A percentile compares a stretch with the other conserved stretches of the same genome.
phyloP scores from a whole-genome alignment of 2,329 filamentous ascomycete species.

The Trichoderma atroviride region DNA sequence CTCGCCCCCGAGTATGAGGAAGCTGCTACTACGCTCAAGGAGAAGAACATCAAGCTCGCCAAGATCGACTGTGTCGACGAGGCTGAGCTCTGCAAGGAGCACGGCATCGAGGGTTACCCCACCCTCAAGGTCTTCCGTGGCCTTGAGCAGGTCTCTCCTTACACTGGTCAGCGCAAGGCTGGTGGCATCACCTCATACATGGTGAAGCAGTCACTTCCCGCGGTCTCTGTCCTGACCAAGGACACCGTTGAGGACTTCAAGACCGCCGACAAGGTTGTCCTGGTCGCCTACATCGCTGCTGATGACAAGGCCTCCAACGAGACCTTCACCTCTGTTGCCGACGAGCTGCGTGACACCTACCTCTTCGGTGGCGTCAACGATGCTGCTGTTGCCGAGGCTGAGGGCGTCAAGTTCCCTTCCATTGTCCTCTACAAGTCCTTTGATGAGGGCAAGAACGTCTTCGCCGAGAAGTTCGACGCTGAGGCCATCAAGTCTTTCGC shows the following conservation, averaged over 20 bases:
- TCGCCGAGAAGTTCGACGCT: slow-evolving; percentile 75
- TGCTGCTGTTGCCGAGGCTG: slow-evolving; percentile 79
- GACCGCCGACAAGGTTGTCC: slow-evolving; percentile 93
- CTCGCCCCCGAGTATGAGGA: slow-evolving; percentile 91
- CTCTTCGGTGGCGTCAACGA: slow-evolving; percentile 90
- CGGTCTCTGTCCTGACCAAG: slow-evolving; percentile 80
- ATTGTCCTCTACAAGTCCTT: slow-evolving; percentile 94
- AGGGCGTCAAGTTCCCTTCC: slow-evolving; percentile 83
- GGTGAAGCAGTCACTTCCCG: slow-evolving; percentile 95
- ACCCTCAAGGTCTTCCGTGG: slow-evolving; percentile 99
- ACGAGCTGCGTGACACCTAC: slow-evolving; percentile 83
- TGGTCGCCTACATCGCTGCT: slow-evolving; percentile 83
- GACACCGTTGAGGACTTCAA: slow-evolving; percentile 94
- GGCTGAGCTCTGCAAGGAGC: slow-evolving; percentile 83
- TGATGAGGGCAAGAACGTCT: slow-evolving; percentile 91
- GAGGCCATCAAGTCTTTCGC: slow-evolving; percentile 82
- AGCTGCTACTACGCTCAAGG: slow-evolving; percentile 80
- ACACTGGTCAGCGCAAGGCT: slow-evolving; percentile 87
- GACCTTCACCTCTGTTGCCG: slow-evolving; percentile 74
- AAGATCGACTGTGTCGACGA: slow-evolving; percentile 97
- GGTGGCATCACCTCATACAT: slow-evolving; percentile 79
- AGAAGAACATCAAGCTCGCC: slow-evolving; percentile 81
- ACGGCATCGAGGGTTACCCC: slow-evolving; percentile 95
- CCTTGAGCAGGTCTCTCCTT: slow-evolving; percentile 73
- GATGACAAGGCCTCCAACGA: slow-evolving; percentile 85